phyloP scores from a whole-genome alignment of 176 grass and related monocot species.

The Phragmites australis region DNA sequence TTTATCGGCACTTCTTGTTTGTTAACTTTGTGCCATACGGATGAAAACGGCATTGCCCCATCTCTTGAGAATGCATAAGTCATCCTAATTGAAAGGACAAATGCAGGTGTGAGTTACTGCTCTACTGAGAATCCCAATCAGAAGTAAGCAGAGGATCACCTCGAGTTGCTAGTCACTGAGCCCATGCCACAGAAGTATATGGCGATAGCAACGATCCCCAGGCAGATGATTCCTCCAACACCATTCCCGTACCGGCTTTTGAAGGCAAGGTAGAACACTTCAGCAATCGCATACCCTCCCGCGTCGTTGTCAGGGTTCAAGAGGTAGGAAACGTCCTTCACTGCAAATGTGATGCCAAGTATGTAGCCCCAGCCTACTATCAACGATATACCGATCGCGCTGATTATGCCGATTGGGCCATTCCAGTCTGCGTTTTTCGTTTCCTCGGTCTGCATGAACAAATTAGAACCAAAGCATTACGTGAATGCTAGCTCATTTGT shows the following conservation, averaged over 20 bases:
- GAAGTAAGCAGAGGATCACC: constrained; percentile 33
- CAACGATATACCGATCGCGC: constrained; percentile 70
- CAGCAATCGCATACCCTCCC: constrained; percentile 76
- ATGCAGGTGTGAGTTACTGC: not conserved
- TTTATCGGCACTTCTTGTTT: constrained; percentile 75
- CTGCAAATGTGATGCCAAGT: constrained; percentile 78
- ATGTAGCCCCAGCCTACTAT: constrained; percentile 84
- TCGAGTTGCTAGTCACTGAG: constrained; percentile 84
- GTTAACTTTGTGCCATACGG: constrained; percentile 91
- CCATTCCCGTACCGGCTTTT: constrained; percentile 76
- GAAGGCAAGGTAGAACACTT: constrained; percentile 85
- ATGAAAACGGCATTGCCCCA: constrained; percentile 87
- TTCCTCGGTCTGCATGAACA: constrained; percentile 67
- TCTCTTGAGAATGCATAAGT: constrained; percentile 95
- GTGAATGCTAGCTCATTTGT: too few relatives aligned
- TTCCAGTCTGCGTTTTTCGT: constrained; percentile 87
- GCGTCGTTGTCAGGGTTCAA: constrained; percentile 75
- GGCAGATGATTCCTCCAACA: constrained; percentile 70
- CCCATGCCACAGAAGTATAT: constrained; percentile 87
- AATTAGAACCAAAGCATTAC: not conserved
- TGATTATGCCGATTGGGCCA: constrained; percentile 81
- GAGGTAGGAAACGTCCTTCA: constrained; percentile 71
- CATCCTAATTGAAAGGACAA: constrained; percentile 50
- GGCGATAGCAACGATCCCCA: constrained; percentile 64
- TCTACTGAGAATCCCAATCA: not conserved